Evolutionary conservation across 495 filamentous ascomycete species (phyloP).

Genomic region (Elasticomyces elasticus): DNA sequence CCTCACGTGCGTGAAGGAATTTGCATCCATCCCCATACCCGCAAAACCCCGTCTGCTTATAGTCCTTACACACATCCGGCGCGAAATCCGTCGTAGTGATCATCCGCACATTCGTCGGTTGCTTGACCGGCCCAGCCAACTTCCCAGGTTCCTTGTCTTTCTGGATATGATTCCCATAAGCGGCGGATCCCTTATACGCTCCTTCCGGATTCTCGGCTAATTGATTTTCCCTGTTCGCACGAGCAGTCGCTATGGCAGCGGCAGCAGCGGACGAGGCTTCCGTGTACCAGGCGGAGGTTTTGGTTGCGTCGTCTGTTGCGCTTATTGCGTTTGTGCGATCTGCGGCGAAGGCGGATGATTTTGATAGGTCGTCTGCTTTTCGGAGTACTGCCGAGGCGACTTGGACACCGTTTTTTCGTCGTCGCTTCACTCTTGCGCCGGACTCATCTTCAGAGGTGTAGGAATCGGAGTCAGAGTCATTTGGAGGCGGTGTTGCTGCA

Average conservation of each 20-base stretch:
- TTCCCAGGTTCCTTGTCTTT: slow-evolving; percentile 55
- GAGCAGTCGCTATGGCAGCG: slow-evolving; percentile 50
- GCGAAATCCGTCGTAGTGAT: slow-evolving; percentile 85
- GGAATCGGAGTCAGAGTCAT: slow-evolving; percentile 52
- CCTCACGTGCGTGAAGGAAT: slow-evolving; percentile 76
- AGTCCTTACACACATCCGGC: slow-evolving; percentile 94
- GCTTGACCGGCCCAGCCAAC: slow-evolving; percentile 72
- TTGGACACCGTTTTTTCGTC: slow-evolving; percentile 49
- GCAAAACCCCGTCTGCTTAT: slow-evolving; percentile 79
- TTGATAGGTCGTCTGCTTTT: slow-evolving; percentile 38
- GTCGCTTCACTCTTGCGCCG: slow-evolving; percentile 66
- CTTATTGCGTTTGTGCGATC: slow-evolving; percentile 50
- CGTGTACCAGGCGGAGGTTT: slow-evolving; percentile 83
- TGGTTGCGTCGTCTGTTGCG: slow-evolving; percentile 79
- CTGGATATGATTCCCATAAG: slow-evolving; percentile 63
- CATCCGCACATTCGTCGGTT: slow-evolving; percentile 80
- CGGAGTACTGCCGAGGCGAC: slow-evolving; percentile 48
- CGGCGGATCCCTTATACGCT: slow-evolving; percentile 66
- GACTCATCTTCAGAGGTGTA: slow-evolving; percentile 75
- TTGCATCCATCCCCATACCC: slow-evolving; percentile 79
- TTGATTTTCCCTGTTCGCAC: slow-evolving; percentile 21
- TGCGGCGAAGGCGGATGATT: slow-evolving; percentile 41
- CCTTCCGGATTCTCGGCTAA: slow-evolving; percentile 41
- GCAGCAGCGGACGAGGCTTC: slow-evolving; percentile 45
- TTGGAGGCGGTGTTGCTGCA: slow-evolving; percentile 66